Base-by-base conservation (phyloP, 202 grass and related monocot genomes). In the Alloteropsis angusta region DNA sequence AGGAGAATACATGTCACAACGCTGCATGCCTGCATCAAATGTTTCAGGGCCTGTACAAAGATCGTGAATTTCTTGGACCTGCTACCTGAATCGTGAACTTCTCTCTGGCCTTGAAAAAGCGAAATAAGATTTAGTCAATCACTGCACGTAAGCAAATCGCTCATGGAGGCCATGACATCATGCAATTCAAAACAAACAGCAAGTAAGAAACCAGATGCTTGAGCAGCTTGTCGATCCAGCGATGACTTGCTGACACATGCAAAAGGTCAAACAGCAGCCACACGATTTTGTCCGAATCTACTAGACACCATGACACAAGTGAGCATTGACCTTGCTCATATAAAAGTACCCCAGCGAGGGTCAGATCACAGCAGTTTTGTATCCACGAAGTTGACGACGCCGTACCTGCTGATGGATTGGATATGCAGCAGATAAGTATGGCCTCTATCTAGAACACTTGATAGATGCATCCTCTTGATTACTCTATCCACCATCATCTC, bases 341-440 rank as follows among this genome's bases (percentile, higher is more conserved):
- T 17, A 36, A 4, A 62, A 5, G 7, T 15, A 36, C 11, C 22
- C 16, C 18, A 16, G 4, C 7, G 28, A 34, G 55, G 50, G 34
- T 41, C 70, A 81, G 23, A 50, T 52, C 75, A 59, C 75, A 59
- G 49, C 68, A 74, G n/a, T 67, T 50, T 60, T 68, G 8, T 67
- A 60, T 35, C 1, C 15, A 15, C 19, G n/a, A 10, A 4, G 71
- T 70, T 81, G 78, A 70, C 71, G 63, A 61, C 63, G 62, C 5
- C 35, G 23, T 55, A 61, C 82, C 44, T 62, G 64, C 82, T 47
- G 1, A 65, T 21, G 42, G 54, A 5, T 23, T 12, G 54, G 54
- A 73, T 44, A 60, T 67, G 49, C 65, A 35, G 28, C 35, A 35
- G 56, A 72, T 57, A 39, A 41, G 76, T 19, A 80, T 21, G 4